A percentile compares a stretch with the other conserved stretches of the same genome.
Conservation (phyloP, 2,329 filamentous ascomycete genomes). For the Amylocarpus encephaloides region DNA sequence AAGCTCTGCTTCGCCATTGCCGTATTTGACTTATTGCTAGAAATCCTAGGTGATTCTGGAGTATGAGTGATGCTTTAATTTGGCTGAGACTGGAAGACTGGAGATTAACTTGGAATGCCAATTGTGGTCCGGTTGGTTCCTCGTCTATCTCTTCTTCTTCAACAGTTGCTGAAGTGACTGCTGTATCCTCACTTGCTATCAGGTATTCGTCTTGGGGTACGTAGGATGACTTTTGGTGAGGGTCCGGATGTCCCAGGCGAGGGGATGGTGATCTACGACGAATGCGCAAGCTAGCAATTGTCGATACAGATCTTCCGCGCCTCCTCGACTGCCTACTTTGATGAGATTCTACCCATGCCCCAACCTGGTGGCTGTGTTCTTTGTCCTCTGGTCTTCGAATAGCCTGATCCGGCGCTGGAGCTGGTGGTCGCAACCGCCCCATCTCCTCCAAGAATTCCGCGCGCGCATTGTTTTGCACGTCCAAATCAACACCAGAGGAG, state of each 20-base stretch:
- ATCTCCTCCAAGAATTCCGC: conserved; percentile 15
- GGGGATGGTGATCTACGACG: conserved; percentile 17
- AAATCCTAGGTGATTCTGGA: conserved; percentile 15
- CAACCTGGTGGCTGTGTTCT: conserved; percentile 11
- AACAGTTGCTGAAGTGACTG: conserved; percentile 17
- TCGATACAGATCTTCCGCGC: conserved; percentile 24
- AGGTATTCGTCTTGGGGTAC: conserved; percentile 18
- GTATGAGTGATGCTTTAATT: conserved; percentile 24
- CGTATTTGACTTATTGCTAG: conserved; percentile 16
- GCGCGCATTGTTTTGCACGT: conserved; percentile 2
- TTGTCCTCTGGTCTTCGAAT: conserved; percentile 5
- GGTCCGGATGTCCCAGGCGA: conserved; percentile 2
- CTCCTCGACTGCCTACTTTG: conserved; percentile 10
- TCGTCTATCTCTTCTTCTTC: conserved; percentile 11
- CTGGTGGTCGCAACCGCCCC: conserved; percentile 3
- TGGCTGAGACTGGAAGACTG: conserved; percentile 17
- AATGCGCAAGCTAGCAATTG: conserved; percentile 24
- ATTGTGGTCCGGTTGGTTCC: neutral
- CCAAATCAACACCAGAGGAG: conserved; percentile 12
- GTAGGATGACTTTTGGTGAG: conserved; percentile 6
- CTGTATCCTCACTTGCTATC: conserved; percentile 21
- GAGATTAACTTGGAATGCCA: conserved; percentile 3
- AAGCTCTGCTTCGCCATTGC: conserved; percentile 25
- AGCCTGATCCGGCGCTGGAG: conserved; percentile 6
- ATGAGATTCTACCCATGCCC: conserved; percentile 25